A percentile compares a stretch with the other conserved stretches of the same genome.
phyloP scores from a whole-genome alignment of 1,284 basidiomycete genomes.

The Moesziomyces sp. region DNA sequence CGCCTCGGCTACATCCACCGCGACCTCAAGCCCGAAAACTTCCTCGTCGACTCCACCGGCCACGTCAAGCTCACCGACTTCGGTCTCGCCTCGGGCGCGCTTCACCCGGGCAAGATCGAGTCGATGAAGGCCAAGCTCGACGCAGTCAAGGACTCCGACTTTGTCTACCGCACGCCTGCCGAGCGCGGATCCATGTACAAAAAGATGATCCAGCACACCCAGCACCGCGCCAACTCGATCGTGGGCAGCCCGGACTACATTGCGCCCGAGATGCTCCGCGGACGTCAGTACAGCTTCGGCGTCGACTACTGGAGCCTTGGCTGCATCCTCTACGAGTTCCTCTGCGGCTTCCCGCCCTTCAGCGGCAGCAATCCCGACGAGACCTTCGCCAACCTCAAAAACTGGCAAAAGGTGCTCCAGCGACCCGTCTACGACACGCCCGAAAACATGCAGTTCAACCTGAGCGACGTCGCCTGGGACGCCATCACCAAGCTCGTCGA shows the following conservation, averaged over 20 bases:
- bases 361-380: constrained; percentile 95
- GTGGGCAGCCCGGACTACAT: constrained; percentile 96
- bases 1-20: constrained; percentile 75
- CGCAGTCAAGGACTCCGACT: constrained; percentile 91
- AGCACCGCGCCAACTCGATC: constrained; percentile 91
- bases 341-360: constrained; percentile 92
- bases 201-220: constrained; percentile 88
- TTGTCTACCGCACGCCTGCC: constrained; percentile 90
- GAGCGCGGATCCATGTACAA: constrained; percentile 95
- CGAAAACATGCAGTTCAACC: constrained; percentile 96
- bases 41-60: constrained; percentile 92
- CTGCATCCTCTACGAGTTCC: constrained; percentile 95
- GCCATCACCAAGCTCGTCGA: constrained; percentile 85
- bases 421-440: constrained; percentile 94
- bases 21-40: constrained; percentile 99
- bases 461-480: constrained; percentile 93
- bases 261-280: constrained; percentile 85
- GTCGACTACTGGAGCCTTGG: constrained; percentile 99
- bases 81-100: constrained; percentile 92
- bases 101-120: constrained; percentile 95
- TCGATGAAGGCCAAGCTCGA: constrained; percentile 95
- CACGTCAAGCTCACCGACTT: constrained; percentile 99
- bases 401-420: constrained; percentile 88
- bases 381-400: constrained; percentile 99
- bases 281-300: constrained; percentile 91